Evolutionary conservation across 305 asterid genomes (phyloP), one percentile per base, ranked within the genome.

Genomic region (Lippia alba): DNA sequence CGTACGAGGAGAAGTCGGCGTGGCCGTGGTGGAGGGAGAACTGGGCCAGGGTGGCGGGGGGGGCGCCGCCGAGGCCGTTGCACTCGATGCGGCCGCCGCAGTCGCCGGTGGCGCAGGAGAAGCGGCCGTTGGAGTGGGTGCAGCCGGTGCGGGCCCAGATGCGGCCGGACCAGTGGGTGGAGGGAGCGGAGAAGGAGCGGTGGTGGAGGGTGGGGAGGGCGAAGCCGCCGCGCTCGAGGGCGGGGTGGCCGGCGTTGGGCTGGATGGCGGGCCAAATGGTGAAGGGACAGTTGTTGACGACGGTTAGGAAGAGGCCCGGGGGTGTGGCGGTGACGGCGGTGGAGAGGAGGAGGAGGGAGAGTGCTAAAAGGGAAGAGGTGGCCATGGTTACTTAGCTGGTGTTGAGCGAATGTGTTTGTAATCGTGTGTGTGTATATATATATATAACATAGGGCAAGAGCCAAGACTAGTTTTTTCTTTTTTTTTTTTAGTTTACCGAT

Each of bases 181-280:
- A 1, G 34, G 97, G 97, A 24, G 91, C 97, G 0, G 87, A 62
- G 79, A 94, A 91, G 70, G 96, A 91, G 69, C 85, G 95, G 86
- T 94, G 95, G 59, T 79, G 72, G 44, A 76, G 63, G 53, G 79
- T 67, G 56, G 60, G 7, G 78, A 91, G 97, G 4, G 84, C 40
- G 71, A 91, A 91, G 66, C 99, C 99, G 67, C 99, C 96, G 73
- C 82, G 75, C 79, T 89, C 93, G 58, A 94, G 97, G 32, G 81
- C 78, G 0, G 87, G 89, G 70, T 79, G 92, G 69, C 99, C 99
- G 71, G 89, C 82, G 88, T 91, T 94, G 55, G 96, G 89, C 76
- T 86, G 97, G 61, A 94, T 86, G 69, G 96, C 99, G 0, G 97
- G 96, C 97, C 96, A 94, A 41, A 94, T 73, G 44, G 97, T 83